These are phyloP conservation scores for Aspergillus mulundensis DNA, from an alignment of 495 filamentous ascomycete genomes.

Conservation along the genomic window DNA sequence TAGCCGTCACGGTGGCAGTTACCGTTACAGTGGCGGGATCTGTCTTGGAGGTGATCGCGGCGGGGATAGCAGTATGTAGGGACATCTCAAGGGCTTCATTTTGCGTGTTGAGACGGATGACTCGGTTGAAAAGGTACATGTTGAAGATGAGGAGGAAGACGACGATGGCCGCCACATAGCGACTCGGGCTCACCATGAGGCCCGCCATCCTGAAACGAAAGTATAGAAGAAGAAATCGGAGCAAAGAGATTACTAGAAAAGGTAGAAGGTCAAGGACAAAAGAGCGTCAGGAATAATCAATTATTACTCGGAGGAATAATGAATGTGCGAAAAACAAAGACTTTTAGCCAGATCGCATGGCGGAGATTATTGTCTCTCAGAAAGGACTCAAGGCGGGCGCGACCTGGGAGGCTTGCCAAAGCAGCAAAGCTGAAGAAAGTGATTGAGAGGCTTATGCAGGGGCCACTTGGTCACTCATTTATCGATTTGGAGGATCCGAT, in stretches of 20 bases:
- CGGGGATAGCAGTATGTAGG: constrained; percentile 1
- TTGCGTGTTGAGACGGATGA: constrained; percentile 3
- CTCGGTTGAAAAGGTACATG: constrained; percentile 16
- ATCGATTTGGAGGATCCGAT: background rate
- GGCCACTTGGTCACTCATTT: background rate
- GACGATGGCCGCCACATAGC: constrained; percentile 9
- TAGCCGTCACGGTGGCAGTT: constrained; percentile 3
- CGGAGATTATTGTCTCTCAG: constrained; percentile 1
- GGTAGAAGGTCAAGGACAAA: constrained; percentile 33
- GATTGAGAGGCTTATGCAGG: constrained; percentile 3
- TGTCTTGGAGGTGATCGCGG: background rate
- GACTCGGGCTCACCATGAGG: constrained; percentile 5
- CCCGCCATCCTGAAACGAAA: background rate
- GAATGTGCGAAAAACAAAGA: background rate
- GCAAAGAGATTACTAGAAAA: constrained; percentile 33
- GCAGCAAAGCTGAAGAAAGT: background rate
- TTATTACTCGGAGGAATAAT: background rate
- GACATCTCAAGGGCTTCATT: constrained; percentile 6
- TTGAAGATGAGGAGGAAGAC: constrained; percentile 13
- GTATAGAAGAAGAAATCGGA: background rate
- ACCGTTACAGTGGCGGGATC: constrained; percentile 4
- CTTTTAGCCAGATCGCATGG: constrained; percentile 3
- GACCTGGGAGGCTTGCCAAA: background rate
- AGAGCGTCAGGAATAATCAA: background rate
- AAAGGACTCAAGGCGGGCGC: background rate